These are phyloP conservation scores for Globisporangium recalcitrans DNA, from an alignment of 352 stramenopile genomes.

Conservation along the genomic window DNA sequence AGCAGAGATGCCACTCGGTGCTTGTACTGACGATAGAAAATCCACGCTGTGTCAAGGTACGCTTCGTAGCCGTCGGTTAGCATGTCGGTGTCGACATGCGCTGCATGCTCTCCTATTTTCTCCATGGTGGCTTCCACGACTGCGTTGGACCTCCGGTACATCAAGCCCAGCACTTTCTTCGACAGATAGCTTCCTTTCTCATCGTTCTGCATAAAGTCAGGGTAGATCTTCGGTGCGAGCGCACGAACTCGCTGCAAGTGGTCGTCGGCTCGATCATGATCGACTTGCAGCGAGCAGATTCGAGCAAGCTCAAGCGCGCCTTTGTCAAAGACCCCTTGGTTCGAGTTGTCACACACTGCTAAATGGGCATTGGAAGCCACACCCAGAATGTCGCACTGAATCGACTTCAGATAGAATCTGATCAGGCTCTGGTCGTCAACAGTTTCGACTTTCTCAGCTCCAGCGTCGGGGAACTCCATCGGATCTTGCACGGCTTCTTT, in stretches of 20 bases:
- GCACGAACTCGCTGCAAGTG: conserved; percentile 51
- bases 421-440: conserved; percentile 47
- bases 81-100: conserved; percentile 46
- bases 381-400: conserved; percentile 68
- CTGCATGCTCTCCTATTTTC: conserved; percentile 14
- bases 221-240: conserved; percentile 50
- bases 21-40: conserved; percentile 72
- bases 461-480: conserved; percentile 34
- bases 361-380: conserved; percentile 76
- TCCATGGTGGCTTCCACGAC: conserved; percentile 40
- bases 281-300: conserved; percentile 70
- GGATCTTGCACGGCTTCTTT: conserved; percentile 34
- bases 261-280: conserved; percentile 52
- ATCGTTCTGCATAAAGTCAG: conserved; percentile 78
- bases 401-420: conserved; percentile 70
- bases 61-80: conserved; percentile 45
- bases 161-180: conserved; percentile 62
- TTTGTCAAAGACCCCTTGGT: conserved; percentile 40
- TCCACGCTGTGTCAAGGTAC: conserved; percentile 30
- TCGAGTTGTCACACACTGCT: conserved; percentile 48
- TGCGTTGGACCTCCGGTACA: conserved; percentile 63
- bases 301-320: conserved; percentile 48
- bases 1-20: conserved; percentile 42
- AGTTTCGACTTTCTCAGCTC: conserved; percentile 23
- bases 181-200: conserved; percentile 64